These are phyloP conservation scores for Davidsoniella eucalypti DNA, from an alignment of 2,329 filamentous ascomycete genomes.

Conservation along the genomic window DNA sequence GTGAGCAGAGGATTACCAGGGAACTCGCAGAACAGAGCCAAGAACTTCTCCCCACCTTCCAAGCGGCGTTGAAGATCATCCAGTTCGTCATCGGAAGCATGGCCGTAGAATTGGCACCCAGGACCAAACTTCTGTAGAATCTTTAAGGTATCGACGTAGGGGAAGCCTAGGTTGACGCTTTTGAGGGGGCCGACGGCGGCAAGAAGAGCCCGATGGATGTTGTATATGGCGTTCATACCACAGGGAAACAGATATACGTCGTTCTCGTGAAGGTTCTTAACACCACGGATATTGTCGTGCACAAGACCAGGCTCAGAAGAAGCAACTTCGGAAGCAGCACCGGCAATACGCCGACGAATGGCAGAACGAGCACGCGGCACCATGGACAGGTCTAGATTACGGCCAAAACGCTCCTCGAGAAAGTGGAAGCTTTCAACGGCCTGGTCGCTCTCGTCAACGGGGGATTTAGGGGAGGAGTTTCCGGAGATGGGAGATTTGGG, in stretches of 20 bases:
- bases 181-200: constrained; percentile 45
- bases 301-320: constrained; percentile 14
- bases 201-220: constrained; percentile 61
- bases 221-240: constrained; percentile 94
- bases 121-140: constrained; percentile 88
- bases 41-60: constrained; percentile 53
- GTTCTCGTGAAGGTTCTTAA: constrained; percentile 56
- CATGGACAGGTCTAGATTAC: constrained; percentile 69
- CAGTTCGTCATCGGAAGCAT: constrained; percentile 59
- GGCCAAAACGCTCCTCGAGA: constrained; percentile 84
- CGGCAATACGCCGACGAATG: constrained; percentile 74
- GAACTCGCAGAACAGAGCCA: constrained; percentile 87
- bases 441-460: constrained; percentile 9
- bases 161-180: constrained; percentile 90
- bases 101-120: constrained; percentile 75
- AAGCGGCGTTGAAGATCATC: constrained; percentile 67
- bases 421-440: constrained; percentile 58
- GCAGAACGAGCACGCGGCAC: constrained; percentile 72
- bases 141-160: constrained; percentile 93
- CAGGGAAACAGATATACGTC: constrained; percentile 81
- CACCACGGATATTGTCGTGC: constrained; percentile 30
- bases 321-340: constrained; percentile 53
- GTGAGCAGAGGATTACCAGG: constrained; percentile 80
- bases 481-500: constrained; percentile 6
- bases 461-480: constrained; percentile 14